A percentile compares a stretch with the other conserved stretches of the same genome.
Conservation (phyloP, 1,284 basidiomycete genomes). For the Takashimella koratensis region DNA sequence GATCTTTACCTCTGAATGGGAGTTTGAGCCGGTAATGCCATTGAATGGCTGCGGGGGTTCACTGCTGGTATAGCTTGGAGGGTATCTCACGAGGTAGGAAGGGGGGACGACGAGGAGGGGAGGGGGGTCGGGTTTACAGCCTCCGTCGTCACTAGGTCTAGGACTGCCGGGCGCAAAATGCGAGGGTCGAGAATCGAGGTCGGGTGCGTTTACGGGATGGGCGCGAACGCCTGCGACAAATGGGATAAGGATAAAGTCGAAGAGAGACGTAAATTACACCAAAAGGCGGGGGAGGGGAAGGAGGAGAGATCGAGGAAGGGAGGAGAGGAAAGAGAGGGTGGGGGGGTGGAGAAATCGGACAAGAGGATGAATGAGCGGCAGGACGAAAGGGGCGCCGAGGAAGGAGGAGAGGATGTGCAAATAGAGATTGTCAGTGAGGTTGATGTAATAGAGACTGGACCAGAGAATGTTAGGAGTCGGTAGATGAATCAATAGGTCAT, state of each 20-base stretch:
- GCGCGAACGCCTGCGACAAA: too few relatives aligned
- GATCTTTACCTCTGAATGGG: neutral
- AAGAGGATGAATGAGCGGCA: neutral
- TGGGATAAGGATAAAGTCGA: neutral
- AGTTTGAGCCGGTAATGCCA: neutral
- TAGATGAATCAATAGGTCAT: too few relatives aligned
- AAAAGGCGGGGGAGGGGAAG: neutral
- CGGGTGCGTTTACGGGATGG: neutral
- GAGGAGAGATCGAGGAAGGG: neutral
- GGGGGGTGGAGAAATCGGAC: neutral
- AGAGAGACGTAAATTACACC: neutral
- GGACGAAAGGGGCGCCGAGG: neutral
- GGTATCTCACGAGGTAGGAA: too few relatives aligned
- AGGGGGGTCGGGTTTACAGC: neutral
- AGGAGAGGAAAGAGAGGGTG: neutral
- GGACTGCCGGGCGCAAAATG: too few relatives aligned
- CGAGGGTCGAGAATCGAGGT: neutral
- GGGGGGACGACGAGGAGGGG: neutral
- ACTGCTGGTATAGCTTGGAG: too few relatives aligned
- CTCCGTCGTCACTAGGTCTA: too few relatives aligned
- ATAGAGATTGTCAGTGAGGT: too few relatives aligned
- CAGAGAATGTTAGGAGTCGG: too few relatives aligned
- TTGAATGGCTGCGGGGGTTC: neutral
- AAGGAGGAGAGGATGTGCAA: too few relatives aligned
- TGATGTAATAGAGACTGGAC: neutral